phyloP scores from a whole-genome alignment of 371 early-diverging fungal genomes.

The Actinomortierella wolfii region DNA sequence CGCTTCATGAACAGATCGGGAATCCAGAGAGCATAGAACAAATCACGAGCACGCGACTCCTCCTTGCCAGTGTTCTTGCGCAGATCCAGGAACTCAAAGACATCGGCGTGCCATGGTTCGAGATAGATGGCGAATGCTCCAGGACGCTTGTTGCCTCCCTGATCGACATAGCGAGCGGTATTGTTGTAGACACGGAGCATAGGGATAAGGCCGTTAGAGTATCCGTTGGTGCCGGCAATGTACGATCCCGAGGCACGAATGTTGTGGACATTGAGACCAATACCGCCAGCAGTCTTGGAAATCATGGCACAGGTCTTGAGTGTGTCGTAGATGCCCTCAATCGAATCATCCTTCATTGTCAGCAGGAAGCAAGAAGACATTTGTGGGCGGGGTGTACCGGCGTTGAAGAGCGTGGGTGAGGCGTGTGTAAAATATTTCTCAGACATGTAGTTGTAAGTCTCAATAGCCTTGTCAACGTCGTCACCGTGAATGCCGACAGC shows the following conservation, averaged over 20 bases:
- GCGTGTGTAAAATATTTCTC: slow-evolving; percentile 98
- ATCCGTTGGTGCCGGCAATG: slow-evolving; percentile 98
- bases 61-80: slow-evolving; percentile 99
- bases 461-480: slow-evolving; percentile 93
- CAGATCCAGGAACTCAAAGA: slow-evolving; percentile 98
- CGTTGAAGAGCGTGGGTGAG: slow-evolving; percentile 98
- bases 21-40: slow-evolving; percentile 99
- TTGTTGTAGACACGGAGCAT: slow-evolving; percentile 99
- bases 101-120: slow-evolving; percentile 99
- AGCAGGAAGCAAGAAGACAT: slow-evolving; percentile 97
- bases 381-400: slow-evolving; percentile 97
- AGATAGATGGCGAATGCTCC: slow-evolving; percentile 99
- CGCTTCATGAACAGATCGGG: slow-evolving; percentile 99
- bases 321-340: slow-evolving; percentile 99
- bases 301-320: slow-evolving; percentile 97
- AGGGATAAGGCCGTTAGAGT: slow-evolving; percentile 98
- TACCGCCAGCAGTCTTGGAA: slow-evolving; percentile 98
- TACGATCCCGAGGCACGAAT: slow-evolving; percentile 95
- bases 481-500: slow-evolving; percentile 96
- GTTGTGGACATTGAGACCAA: slow-evolving; percentile 97
- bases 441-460: slow-evolving; percentile 97
- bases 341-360: slow-evolving; percentile 96
- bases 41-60: slow-evolving; percentile 96
- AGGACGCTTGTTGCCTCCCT: slow-evolving; percentile 99
- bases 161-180: slow-evolving; percentile 98